Evolutionary conservation across 352 stramenopile species (phyloP), one percentile per base, ranked within the genome.

Genomic region (Pseudoperonospora humuli): DNA sequence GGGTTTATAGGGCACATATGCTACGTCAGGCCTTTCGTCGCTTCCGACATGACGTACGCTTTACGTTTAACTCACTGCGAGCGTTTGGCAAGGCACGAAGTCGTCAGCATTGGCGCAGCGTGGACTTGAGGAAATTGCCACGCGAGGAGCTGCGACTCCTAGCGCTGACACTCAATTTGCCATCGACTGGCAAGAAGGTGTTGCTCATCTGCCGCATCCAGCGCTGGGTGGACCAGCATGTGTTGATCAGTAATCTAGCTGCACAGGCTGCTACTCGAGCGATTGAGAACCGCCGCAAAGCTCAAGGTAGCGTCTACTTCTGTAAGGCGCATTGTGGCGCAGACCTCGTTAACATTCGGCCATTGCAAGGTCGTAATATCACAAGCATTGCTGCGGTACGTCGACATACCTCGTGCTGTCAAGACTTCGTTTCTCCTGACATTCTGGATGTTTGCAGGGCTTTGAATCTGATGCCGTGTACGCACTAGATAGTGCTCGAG

Each of bases 221-320:
- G n/a, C n/a, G n/a, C n/a, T n/a, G n/a, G n/a, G n/a, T n/a, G n/a
- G n/a, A n/a, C n/a, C n/a, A n/a, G n/a, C n/a, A n/a, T n/a, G n/a
- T n/a, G n/a, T n/a, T n/a, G n/a, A n/a, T n/a, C n/a, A n/a, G n/a
- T n/a, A n/a, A n/a, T 88, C 7, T 84, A n/a, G 73, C 78, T 0
- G 55, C 69, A 0, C 59, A 83, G 13, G 75, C 74, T 10, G 75
- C 74, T 7, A 69, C 75, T 2, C 58, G 47, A 25, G 74, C 75
- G 2, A 65, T 70, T 0, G 70, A 86, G 33, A 74, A 68, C 29
- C 71, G 75, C 37, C 53, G 63, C 3, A 68, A 75, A 73, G 68
- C 59, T 8, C 78, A 85, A 50, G 73, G 78, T 5, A 64, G 62
- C 11, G 67, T 90, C 17, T 90, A 83, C 63, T 84, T 81, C 43